These are phyloP conservation scores for Phytophthora macrochlamydospora DNA, from an alignment of 352 stramenopile species.

Conservation along the genomic window DNA sequence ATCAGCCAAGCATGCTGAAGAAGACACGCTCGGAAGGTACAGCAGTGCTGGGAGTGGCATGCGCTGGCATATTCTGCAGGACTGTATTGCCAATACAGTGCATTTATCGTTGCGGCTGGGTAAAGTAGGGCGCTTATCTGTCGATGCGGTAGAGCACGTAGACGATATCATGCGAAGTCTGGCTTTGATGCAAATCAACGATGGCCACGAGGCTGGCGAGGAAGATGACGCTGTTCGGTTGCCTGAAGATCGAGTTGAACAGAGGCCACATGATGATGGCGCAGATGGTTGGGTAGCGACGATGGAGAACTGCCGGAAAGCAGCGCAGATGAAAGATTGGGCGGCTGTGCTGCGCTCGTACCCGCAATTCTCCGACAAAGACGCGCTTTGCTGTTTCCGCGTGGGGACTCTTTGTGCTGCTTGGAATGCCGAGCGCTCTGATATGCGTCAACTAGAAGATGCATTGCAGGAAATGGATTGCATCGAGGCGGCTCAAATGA, in stretches of 20 bases:
- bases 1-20: constrained; percentile 73
- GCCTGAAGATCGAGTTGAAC: constrained; percentile 18
- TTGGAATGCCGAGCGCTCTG: constrained; percentile 82
- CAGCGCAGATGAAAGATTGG: constrained; percentile 74
- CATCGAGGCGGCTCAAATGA: constrained; percentile 40
- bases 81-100: constrained; percentile 72
- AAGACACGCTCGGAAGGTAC: constrained; percentile 73
- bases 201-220: constrained; percentile 53
- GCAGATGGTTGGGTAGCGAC: constrained; percentile 62
- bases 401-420: constrained; percentile 65
- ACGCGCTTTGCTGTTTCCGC: constrained; percentile 73
- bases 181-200: constrained; percentile 82
- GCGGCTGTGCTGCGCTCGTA: constrained; percentile 55
- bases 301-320: constrained; percentile 70
- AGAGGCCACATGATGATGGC: constrained; percentile 18
- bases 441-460: constrained; percentile 86
- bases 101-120: constrained; percentile 77
- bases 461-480: constrained; percentile 69
- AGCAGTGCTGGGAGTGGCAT: constrained; percentile 59
- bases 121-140: constrained; percentile 62
- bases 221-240: constrained; percentile 39
- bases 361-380: constrained; percentile 60
- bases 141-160: constrained; percentile 76
- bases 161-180: constrained; percentile 79
- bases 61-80: constrained; percentile 75